phyloP scores from a whole-genome alignment of 768 basidiomycete species.

The Agaricus subrufescens region DNA sequence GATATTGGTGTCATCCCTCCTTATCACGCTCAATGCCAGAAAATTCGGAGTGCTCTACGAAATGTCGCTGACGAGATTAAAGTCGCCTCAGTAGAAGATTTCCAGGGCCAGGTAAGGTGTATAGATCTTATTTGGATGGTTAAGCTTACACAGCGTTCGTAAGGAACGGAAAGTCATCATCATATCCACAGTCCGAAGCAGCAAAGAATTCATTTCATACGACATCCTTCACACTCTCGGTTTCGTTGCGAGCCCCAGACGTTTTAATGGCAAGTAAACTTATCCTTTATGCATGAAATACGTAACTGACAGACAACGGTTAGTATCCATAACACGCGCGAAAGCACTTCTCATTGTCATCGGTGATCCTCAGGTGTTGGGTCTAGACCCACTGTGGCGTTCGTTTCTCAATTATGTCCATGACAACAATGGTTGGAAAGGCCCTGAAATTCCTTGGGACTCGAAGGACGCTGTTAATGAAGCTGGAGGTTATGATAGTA shows the following conservation, averaged over 20 bases:
- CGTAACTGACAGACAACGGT: background rate
- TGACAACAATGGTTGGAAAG: conserved; percentile 49
- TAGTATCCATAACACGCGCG: conserved; percentile 59
- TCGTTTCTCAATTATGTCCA: conserved; percentile 53
- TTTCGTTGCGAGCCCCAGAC: conserved; percentile 49
- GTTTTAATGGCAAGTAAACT: conserved; percentile 47
- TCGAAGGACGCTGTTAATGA: conserved; percentile 30
- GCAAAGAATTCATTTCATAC: conserved; percentile 44
- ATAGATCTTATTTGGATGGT: background rate
- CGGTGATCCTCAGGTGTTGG: conserved; percentile 53
- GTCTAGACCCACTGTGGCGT: conserved; percentile 59
- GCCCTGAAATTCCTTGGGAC: conserved; percentile 48
- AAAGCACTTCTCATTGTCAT: conserved; percentile 54
- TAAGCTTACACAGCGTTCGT: conserved; percentile 9
- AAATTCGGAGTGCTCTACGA: conserved; percentile 35
- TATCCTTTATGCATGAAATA: background rate
- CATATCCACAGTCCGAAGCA: conserved; percentile 54
- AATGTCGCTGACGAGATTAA: conserved; percentile 37
- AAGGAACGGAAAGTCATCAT: conserved; percentile 53
- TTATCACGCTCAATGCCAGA: conserved; percentile 53
- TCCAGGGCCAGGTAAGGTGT: conserved; percentile 48
- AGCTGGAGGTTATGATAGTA: conserved; percentile 35
- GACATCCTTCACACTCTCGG: conserved; percentile 52
- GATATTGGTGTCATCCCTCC: conserved; percentile 60
- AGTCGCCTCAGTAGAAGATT: conserved; percentile 61